Evolutionary conservation across 768 basidiomycete species (phyloP), one percentile per base, ranked within the genome.

Genomic region (Rhodotorula taiwanensis): DNA sequence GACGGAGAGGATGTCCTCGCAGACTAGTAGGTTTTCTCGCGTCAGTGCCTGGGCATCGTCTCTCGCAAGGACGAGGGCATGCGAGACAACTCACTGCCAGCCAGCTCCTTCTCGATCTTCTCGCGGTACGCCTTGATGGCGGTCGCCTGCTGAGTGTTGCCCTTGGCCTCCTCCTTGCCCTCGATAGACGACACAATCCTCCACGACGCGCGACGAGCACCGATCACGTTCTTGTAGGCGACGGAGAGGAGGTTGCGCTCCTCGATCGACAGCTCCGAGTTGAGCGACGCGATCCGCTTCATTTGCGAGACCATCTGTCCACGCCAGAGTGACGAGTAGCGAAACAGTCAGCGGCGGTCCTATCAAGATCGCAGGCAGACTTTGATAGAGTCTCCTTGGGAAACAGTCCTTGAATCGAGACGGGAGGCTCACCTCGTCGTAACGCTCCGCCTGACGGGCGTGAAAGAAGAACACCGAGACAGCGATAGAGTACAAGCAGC

Each of bases 121-220:
- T 91, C 90, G 77, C 93, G 82, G 84, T 97, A 95, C 62, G 86
- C 83, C 83, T 92, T 94, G 81, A 94, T 93, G 88, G 93, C 92
- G 48, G 83, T 80, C 61, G 94, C 90, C 79, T 97, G 93, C 47
- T 86, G 87, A 75, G 91, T 90, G 72, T 94, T 94, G 73, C 93
- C 93, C 81, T 94, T 94, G 64, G 88, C 88, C 62, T 95, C 92
- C 82, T 98, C 93, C 83, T 95, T 97, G 81, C 93, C 90, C 80
- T 97, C 93, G 75, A 98, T 95, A 52, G 92, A 94, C 64, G 92
- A 95, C 48, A 98, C 90, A 73, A 97, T 95, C 73, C 93, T 82
- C 93, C 93, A 97, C 25, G 91, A 94, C 23, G 93, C 92, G 76
- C 94, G 89, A 72, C 93, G 91, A 33, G 93, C 92, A 78, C 93